These are phyloP conservation scores for Silene latifolia DNA, from an alignment of 148 eudicot species.

Conservation along the genomic window DNA sequence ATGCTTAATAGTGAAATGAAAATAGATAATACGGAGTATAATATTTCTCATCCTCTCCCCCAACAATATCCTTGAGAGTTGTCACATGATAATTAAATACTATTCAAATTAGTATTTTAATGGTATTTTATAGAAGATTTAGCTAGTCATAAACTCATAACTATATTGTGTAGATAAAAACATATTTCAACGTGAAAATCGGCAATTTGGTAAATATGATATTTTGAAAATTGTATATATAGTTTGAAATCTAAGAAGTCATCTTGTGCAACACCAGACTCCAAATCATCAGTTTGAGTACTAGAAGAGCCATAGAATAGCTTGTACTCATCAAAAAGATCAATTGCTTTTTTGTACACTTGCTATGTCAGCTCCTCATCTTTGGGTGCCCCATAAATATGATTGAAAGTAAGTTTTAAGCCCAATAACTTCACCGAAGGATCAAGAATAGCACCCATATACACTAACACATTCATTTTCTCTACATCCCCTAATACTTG, in stretches of 20 bases:
- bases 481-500: not conserved
- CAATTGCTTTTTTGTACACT: not conserved
- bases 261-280: not conserved
- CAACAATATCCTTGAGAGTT: too few species aligned
- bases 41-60: too few species aligned
- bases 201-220: too few species aligned
- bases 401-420: not conserved
- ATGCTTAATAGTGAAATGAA: too few species aligned
- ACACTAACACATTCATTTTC: not conserved
- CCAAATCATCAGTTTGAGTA: not conserved
- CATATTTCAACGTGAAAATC: too few species aligned
- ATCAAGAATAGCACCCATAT: slow-evolving; percentile 8
- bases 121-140: too few species aligned
- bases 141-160: too few species aligned
- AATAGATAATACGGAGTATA: too few species aligned
- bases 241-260: not conserved
- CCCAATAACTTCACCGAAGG: slow-evolving; percentile 7
- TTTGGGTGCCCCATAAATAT: not conserved
- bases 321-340: slow-evolving; percentile 11
- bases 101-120: too few species aligned
- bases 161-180: too few species aligned
- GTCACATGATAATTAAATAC: too few species aligned
- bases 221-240: too few species aligned
- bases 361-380: not conserved
- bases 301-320: not conserved